Evolutionary conservation across 306 rosid species (phyloP).

Genomic region (Corylus americana): DNA sequence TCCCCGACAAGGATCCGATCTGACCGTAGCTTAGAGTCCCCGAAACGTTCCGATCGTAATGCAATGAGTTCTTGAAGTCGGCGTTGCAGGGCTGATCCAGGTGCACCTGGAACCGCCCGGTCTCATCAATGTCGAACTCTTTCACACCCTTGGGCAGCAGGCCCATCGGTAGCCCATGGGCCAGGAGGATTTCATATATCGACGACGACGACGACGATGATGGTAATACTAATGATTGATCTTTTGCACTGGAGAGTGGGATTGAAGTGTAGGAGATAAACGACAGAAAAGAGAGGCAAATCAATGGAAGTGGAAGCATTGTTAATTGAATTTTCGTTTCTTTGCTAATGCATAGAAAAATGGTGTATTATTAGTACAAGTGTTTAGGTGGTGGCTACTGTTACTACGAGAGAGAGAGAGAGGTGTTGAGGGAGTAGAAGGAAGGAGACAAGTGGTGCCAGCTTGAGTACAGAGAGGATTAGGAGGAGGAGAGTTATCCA

Average conservation of each 20-base stretch:
- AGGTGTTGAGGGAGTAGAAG: not conserved
- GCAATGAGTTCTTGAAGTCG: slow-evolving; percentile 76
- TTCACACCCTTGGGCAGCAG: slow-evolving; percentile 66
- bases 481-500: too few species aligned
- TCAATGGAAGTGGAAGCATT: not conserved
- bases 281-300: not conserved
- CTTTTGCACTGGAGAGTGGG: not conserved
- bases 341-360: too few species aligned
- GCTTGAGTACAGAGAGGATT: not conserved
- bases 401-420: not conserved
- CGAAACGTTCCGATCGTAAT: slow-evolving; percentile 74
- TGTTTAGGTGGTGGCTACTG: too few species aligned
- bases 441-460: not conserved
- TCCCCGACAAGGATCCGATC: slow-evolving; percentile 62
- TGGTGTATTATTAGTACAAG: not conserved
- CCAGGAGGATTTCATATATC: slow-evolving; percentile 59
- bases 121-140: slow-evolving; percentile 47
- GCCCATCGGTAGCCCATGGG: slow-evolving; percentile 82
- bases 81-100: slow-evolving; percentile 89
- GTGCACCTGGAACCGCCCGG: slow-evolving; percentile 56
- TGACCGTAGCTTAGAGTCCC: slow-evolving; percentile 62
- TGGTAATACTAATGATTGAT: too few species aligned
- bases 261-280: not conserved
- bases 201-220: slow-evolving; percentile 1
- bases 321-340: not conserved